Evolutionary conservation across 352 stramenopile genomes (phyloP).

Genomic region (Pythium utonaiense): DNA sequence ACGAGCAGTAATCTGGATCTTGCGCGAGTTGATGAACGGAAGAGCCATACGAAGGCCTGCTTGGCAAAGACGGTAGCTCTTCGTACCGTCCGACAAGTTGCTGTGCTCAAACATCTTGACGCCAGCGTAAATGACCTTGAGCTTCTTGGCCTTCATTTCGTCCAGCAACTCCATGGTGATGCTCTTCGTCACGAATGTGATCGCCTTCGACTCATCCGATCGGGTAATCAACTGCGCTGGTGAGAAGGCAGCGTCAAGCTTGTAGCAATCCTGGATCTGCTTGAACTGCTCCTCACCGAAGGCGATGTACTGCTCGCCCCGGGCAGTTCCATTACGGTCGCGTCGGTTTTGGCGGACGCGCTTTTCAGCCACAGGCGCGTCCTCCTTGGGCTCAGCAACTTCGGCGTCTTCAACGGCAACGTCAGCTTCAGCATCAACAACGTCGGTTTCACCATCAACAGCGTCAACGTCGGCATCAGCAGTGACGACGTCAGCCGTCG

Average conservation of each 20-base stretch:
- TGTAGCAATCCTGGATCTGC: constrained; percentile 76
- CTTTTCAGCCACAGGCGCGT: constrained; percentile 7
- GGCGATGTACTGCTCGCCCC: constrained; percentile 71
- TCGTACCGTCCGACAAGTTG: constrained; percentile 57
- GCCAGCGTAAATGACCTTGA: constrained; percentile 90
- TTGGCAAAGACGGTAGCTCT: constrained; percentile 89
- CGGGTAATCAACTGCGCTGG: constrained; percentile 81
- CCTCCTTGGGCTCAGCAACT: constrained; percentile 13
- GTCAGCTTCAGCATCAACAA: constrained; percentile 4
- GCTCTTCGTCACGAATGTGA: constrained; percentile 84
- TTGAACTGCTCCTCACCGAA: constrained; percentile 57
- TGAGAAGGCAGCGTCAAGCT: constrained; percentile 62
- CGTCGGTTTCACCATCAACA: constrained; percentile 22
- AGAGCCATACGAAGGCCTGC: constrained; percentile 82
- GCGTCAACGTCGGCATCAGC: background rate
- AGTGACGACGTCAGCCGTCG: background rate
- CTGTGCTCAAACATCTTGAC: constrained; percentile 92
- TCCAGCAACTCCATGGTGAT: constrained; percentile 79
- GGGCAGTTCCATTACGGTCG: constrained; percentile 47
- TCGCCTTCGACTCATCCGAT: constrained; percentile 80
- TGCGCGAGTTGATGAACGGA: constrained; percentile 73
- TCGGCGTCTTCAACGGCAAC: constrained; percentile 15
- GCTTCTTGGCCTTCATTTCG: constrained; percentile 83
- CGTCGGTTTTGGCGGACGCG: constrained; percentile 24
- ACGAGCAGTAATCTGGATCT: constrained; percentile 48